Conservation (phyloP, 331 rosid species). For the Malus hybrid region DNA sequence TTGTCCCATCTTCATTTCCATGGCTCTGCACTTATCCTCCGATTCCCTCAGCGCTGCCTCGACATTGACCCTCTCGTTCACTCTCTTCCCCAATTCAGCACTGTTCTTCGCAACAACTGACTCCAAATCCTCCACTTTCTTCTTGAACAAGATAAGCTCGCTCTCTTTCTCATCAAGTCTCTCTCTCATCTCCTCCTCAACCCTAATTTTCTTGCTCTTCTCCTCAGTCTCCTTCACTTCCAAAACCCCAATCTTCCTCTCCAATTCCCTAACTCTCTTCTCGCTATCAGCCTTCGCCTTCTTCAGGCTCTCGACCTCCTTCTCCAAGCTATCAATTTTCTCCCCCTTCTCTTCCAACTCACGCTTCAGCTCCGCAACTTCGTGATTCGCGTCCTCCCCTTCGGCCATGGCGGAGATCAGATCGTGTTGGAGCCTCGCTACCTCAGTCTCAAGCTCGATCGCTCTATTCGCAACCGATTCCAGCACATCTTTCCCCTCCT, state of each 20-base stretch:
- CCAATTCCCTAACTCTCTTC: constrained; percentile 63
- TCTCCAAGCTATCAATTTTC: constrained; percentile 43
- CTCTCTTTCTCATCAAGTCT: constrained; percentile 53
- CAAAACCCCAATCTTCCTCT: constrained; percentile 64
- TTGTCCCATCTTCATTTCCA: constrained; percentile 36
- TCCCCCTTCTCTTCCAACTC: constrained; percentile 40
- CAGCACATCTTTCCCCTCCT: constrained; percentile 32
- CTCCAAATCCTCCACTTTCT: constrained; percentile 41
- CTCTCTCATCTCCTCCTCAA: constrained; percentile 80
- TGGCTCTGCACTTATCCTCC: constrained; percentile 29
- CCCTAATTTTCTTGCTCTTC: constrained; percentile 65
- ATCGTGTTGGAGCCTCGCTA: constrained; percentile 76
- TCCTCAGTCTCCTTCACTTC: constrained; percentile 85
- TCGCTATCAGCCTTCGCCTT: constrained; percentile 43
- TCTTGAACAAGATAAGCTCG: constrained; percentile 34
- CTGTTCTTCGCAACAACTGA: constrained; percentile 15
- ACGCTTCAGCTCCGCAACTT: constrained; percentile 40
- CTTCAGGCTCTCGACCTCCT: constrained; percentile 46
- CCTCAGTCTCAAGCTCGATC: constrained; percentile 62
- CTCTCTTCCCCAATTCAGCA: constrained; percentile 35
- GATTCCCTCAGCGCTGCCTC: constrained; percentile 37
- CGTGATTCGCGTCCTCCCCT: constrained; percentile 36
- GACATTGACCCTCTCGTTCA: constrained; percentile 33
- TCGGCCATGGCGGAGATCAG: constrained; percentile 34
- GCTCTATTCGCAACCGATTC: constrained; percentile 59